Base-by-base conservation (phyloP, 176 grass and related monocot species). In the Oryza longistaminata region DNA sequence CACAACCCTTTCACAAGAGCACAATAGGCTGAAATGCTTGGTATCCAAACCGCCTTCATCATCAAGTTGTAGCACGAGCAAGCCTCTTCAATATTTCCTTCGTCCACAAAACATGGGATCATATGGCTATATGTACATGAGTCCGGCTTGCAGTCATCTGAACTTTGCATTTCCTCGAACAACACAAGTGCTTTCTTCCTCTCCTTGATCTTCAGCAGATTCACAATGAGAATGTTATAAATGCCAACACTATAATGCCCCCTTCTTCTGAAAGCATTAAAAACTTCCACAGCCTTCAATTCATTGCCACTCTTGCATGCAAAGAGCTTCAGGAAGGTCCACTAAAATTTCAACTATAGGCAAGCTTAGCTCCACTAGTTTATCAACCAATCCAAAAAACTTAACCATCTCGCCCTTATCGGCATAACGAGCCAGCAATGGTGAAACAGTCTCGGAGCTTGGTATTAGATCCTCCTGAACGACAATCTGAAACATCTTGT, bases 101-200 rank as follows among this genome's bases (percentile, higher is more conserved):
- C 89, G 65, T 90, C 96, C 31, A 95, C 83, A 85, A 98, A 98
- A 88, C 93, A 98, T 79, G 80, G 86, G 64, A 98, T 93, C 81
- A 95, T 87, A 87, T 78, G 78, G 74, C 85, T 90, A 85, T 92
- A 95, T 44, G 91, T 95, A 85, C 22, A 75, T 15, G 89, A 90
- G 89, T 95, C 89, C 16, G 91, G 83, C 52, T 88, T 55, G 67
- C 67, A 85, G 8, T 81, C 86, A 85, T 82, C 85, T 64, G 85
- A 91, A 71, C 15, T 34, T 81, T 89, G 81, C 80, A 98, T 95
- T 90, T 98, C 89, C 68, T 92, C 71, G 24, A 90, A 95, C 64
- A 98, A 50, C 3, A 64, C 45, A 61, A 90, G 53, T 65, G 88
- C 77, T 80, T 10, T 88, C 81, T 93, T 93, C 48, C 77, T 81